These are phyloP conservation scores for Phaeosphaeriaceae sp. DNA, from an alignment of 2,329 filamentous ascomycete genomes.

Conservation along the genomic window DNA sequence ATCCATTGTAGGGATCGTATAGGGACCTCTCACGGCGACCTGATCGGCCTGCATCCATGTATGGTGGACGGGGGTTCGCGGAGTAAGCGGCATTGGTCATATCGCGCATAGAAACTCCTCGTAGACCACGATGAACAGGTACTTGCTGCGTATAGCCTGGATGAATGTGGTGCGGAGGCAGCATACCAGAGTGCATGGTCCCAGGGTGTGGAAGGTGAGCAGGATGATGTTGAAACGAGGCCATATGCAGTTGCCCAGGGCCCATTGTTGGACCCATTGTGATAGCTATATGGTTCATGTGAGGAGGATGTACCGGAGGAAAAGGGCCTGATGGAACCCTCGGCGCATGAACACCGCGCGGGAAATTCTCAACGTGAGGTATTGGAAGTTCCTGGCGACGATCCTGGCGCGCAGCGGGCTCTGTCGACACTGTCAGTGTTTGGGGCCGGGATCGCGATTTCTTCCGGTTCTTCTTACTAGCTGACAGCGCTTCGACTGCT, in stretches of 20 bases:
- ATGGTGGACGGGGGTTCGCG: conserved; percentile 9
- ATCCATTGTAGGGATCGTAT: conserved; percentile 38
- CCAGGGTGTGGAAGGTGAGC: not conserved
- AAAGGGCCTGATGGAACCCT: not conserved
- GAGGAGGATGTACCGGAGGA: not conserved
- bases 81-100: conserved; percentile 37
- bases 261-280: not conserved
- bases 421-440: conserved; percentile 20
- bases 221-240: not conserved
- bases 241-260: not conserved
- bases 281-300: not conserved
- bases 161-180: not conserved
- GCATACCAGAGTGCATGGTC: not conserved
- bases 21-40: conserved; percentile 22
- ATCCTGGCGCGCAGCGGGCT: conserved; percentile 12
- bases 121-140: conserved; percentile 3
- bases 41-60: conserved; percentile 10
- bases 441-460: not conserved
- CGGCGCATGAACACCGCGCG: not conserved
- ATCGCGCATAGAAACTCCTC: conserved; percentile 30
- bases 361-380: not conserved
- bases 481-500: not conserved
- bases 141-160: conserved; percentile 17
- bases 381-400: conserved; percentile 9
- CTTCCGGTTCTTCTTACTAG: conserved; percentile 18